Percentiles rank a stretch among this genome's conserved stretches.
Evolutionary conservation across 345 rosid species (phyloP).

Genomic region (Eucalyptus sp.): DNA sequence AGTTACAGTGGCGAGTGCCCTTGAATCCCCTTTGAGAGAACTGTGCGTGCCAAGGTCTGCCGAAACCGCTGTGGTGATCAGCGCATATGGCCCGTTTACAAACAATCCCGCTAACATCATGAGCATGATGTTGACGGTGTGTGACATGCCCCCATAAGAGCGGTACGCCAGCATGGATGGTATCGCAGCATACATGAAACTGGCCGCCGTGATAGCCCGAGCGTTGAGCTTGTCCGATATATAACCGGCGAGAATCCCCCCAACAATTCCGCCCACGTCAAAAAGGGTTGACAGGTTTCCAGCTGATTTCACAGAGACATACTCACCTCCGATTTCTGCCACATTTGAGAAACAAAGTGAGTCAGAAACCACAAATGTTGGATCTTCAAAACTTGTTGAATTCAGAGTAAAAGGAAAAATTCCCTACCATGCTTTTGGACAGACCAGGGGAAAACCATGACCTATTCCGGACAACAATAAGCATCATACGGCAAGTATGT

Average conservation of each 20-base stretch:
- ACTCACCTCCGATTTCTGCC: constrained; percentile 88
- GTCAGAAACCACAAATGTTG: neutral
- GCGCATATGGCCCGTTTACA: constrained; percentile 90
- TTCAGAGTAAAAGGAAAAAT: neutral
- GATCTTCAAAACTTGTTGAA: neutral
- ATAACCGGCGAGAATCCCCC: constrained; percentile 45
- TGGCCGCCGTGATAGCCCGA: constrained; percentile 77
- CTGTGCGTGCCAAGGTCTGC: constrained; percentile 93
- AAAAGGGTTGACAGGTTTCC: constrained; percentile 90
- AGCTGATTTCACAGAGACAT: constrained; percentile 80
- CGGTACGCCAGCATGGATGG: constrained; percentile 78
- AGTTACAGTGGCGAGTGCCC: constrained; percentile 90
- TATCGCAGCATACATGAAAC: constrained; percentile 77
- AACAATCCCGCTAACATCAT: constrained; percentile 90
- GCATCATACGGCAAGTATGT: neutral
- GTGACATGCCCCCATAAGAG: constrained; percentile 55
- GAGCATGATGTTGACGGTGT: constrained; percentile 44
- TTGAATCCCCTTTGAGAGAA: constrained; percentile 76
- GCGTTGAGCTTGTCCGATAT: constrained; percentile 78
- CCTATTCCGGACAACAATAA: neutral
- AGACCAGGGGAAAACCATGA: neutral
- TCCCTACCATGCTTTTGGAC: neutral
- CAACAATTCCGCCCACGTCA: constrained; percentile 86
- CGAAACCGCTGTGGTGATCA: constrained; percentile 94
- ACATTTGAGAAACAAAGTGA: neutral